phyloP scores from a whole-genome alignment of 306 rosid genomes.

The Clitoria ternatea region DNA sequence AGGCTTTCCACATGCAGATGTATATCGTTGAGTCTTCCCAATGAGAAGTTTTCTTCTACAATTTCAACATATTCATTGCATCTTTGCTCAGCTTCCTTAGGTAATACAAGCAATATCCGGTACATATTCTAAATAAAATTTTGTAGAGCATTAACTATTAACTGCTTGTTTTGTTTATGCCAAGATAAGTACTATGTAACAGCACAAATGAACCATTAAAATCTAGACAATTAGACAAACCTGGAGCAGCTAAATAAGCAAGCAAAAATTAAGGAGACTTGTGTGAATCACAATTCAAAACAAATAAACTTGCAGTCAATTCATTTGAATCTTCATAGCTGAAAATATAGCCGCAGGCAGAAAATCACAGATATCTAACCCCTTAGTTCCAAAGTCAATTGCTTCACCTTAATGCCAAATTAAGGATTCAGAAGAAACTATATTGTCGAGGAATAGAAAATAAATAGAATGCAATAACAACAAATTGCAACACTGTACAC shows the following conservation, averaged over 20 bases:
- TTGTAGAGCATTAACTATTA: not conserved
- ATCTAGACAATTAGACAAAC: not conserved
- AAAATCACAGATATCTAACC: not conserved
- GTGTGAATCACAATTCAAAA: not conserved
- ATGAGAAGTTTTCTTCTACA: not conserved
- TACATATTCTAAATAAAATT: not conserved
- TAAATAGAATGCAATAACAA: not conserved
- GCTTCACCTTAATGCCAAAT: not conserved
- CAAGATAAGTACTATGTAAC: not conserved
- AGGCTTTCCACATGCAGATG: constrained; percentile 40
- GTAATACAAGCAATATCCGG: too few species aligned
- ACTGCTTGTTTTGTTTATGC: not conserved
- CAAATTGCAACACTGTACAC: not conserved
- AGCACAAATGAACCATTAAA: not conserved
- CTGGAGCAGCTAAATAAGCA: not conserved
- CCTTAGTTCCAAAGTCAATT: not conserved
- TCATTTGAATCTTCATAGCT: not conserved
- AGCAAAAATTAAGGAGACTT: not conserved
- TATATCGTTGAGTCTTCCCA: constrained; percentile 31
- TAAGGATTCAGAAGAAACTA: not conserved
- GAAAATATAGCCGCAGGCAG: not conserved
- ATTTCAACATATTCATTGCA: not conserved
- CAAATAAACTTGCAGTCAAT: not conserved
- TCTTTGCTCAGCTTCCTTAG: not conserved
- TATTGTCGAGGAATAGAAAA: not conserved